These are phyloP conservation scores for Taiozyma onychis DNA, from an alignment of 1,139 yeast species.

Conservation along the genomic window DNA sequence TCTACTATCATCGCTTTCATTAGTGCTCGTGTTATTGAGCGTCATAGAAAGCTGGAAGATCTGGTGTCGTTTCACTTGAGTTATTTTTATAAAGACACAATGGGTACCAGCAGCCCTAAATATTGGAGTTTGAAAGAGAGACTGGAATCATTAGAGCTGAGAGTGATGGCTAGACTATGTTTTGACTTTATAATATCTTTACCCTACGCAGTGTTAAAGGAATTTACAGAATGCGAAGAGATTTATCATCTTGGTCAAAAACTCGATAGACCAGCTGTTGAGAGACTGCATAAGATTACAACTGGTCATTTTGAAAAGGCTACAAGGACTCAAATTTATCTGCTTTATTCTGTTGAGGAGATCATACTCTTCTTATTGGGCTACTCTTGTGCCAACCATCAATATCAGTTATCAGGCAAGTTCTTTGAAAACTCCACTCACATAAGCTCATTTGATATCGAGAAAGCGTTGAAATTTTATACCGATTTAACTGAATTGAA, in stretches of 20 bases:
- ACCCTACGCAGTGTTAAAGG: slow-evolving; percentile 7
- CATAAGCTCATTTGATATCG: background rate
- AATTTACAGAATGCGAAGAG: background rate
- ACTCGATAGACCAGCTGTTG: background rate
- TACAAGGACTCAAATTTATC: slow-evolving; percentile 1
- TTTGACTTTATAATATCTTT: slow-evolving; percentile 17
- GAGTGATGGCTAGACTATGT: slow-evolving; percentile 18
- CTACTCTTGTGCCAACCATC: background rate
- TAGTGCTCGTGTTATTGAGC: slow-evolving; percentile 17
- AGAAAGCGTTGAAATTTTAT: slow-evolving; percentile 1
- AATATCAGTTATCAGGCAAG: background rate
- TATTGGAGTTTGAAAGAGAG: slow-evolving; percentile 14
- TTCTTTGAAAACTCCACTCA: background rate
- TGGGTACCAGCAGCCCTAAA: background rate
- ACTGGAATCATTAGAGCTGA: slow-evolving; percentile 11
- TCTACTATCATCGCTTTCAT: slow-evolving; percentile 12
- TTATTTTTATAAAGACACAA: background rate
- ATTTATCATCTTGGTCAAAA: background rate
- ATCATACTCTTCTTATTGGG: background rate
- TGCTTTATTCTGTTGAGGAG: background rate
- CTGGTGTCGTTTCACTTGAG: slow-evolving; percentile 3
- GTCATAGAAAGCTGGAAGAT: slow-evolving; percentile 10
- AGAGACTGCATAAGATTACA: background rate
- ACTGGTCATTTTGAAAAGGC: background rate
- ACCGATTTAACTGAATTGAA: background rate